Base-by-base conservation (phyloP, 2,329 filamentous ascomycete species). In the Cladosporium sp. region DNA sequence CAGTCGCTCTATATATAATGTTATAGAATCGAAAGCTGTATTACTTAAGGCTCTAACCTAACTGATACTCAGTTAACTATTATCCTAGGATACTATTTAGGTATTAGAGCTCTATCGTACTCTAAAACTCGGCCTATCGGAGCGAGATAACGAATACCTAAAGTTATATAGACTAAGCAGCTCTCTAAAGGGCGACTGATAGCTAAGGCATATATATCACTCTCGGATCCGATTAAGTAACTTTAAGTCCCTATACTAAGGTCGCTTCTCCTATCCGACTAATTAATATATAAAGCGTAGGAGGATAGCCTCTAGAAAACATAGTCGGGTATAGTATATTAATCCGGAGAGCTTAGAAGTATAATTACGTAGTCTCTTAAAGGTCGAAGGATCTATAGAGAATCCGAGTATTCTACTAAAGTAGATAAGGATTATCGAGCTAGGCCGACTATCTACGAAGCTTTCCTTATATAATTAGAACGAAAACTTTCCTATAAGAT, bases 401-500 rank as follows among this genome's bases (percentile, higher is more conserved):
- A 42, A 24, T 3, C 39, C 39, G 12, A 58, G 50, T 22, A 49
- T 19, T 13, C 49, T 34, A 34, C 50, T 49, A 19, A 58, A 58
- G 50, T 53, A 58, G 24, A 58, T 37, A 19, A 58, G 34, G 22
- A 54, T 25, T 17, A 49, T 58, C 28, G 56, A 54, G 35, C 40
- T 54, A 13, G 56, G 28, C 32, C 20, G 40, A 25, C 56, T 37
- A 36, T 58, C 56, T 49, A 42, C 40, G 34, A 45, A 47, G n/a
- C 12, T 19, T 49, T 49, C 45, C 32, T 36, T 49, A 32, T 28
- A 58, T 22, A 54, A 47, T 32, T 48, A 45, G 20, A 40, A 22
- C 34, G 56, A 58, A 22, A 58, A 22, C 45, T 42, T 53, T 39
- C 56, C 56, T 8, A 58, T 49, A 48, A 39, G 20, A 34, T 49